Conservation (phyloP, 148 eudicot genomes). For the Spergularia marina region DNA sequence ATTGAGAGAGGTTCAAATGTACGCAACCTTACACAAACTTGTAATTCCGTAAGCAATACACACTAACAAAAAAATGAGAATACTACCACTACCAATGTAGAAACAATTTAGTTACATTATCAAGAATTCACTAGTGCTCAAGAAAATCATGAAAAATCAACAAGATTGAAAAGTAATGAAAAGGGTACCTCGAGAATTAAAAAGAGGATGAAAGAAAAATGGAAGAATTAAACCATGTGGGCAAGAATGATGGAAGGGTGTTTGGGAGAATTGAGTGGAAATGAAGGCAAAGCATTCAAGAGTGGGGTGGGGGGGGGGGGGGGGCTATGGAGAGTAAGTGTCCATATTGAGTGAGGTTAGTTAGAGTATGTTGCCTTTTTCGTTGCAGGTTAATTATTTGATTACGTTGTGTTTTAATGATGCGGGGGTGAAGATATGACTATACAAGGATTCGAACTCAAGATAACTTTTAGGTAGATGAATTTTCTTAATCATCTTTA, state of each 20-base stretch:
- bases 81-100: neutral
- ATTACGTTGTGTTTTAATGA: neutral
- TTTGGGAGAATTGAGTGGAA: slow-evolving; percentile 32
- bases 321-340: neutral
- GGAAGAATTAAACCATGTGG: slow-evolving; percentile 6
- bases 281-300: slow-evolving; percentile 29
- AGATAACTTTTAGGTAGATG: no score
- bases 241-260: slow-evolving; percentile 22
- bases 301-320: no score
- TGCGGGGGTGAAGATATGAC: no score
- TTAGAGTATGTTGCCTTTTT: slow-evolving; percentile 7
- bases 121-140: neutral
- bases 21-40: no score
- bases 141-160: neutral
- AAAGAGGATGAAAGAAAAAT: neutral
- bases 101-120: neutral
- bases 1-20: no score
- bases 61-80: neutral
- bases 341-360: slow-evolving; percentile 10
- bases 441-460: no score
- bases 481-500: no score
- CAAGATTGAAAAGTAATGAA: neutral
- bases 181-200: slow-evolving; percentile 17
- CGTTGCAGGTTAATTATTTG: neutral
- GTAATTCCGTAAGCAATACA: no score